Conservation (phyloP, 2,329 filamentous ascomycete species). For the Fusarium sp. region DNA sequence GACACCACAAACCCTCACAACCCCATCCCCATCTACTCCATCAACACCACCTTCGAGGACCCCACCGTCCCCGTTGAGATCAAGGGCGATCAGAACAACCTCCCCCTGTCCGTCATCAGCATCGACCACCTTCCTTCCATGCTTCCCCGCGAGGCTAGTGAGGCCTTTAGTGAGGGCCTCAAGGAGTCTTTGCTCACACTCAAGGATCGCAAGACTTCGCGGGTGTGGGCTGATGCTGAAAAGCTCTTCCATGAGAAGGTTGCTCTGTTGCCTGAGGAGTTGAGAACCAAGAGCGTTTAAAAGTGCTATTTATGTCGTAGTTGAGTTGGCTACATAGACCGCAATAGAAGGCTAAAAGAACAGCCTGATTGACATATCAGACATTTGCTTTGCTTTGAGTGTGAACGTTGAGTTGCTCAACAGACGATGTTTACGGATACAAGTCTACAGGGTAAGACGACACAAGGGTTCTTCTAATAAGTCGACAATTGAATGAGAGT, state of each 20-base stretch:
- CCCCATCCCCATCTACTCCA: slow-evolving; percentile 79
- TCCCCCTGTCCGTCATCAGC: slow-evolving; percentile 80
- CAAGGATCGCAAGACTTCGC: slow-evolving; percentile 75
- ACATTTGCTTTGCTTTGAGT: neutral
- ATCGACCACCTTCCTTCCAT: slow-evolving; percentile 88
- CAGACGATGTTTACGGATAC: neutral
- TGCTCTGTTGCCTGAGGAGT: slow-evolving; percentile 35
- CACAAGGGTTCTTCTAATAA: neutral
- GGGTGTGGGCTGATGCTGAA: slow-evolving; percentile 87
- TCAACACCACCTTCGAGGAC: slow-evolving; percentile 86
- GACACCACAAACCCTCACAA: slow-evolving; percentile 79
- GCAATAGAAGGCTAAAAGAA: slow-evolving; percentile 21
- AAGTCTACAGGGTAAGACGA: neutral
- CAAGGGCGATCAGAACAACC: slow-evolving; percentile 58
- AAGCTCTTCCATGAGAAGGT: slow-evolving; percentile 88
- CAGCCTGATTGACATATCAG: neutral
- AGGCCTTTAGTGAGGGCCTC: slow-evolving; percentile 82
- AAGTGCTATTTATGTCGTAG: slow-evolving; percentile 5
- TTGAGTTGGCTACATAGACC: slow-evolving; percentile 19
- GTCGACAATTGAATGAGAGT: neutral
- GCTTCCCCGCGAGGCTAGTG: slow-evolving; percentile 85
- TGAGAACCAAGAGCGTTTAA: slow-evolving; percentile 38
- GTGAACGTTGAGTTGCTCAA: neutral
- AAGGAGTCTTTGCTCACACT: slow-evolving; percentile 80
- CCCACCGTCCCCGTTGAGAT: slow-evolving; percentile 82